Evolutionary conservation across 768 basidiomycete genomes (phyloP), one percentile per base, ranked within the genome.

Genomic region (Tricholoma sp.): DNA sequence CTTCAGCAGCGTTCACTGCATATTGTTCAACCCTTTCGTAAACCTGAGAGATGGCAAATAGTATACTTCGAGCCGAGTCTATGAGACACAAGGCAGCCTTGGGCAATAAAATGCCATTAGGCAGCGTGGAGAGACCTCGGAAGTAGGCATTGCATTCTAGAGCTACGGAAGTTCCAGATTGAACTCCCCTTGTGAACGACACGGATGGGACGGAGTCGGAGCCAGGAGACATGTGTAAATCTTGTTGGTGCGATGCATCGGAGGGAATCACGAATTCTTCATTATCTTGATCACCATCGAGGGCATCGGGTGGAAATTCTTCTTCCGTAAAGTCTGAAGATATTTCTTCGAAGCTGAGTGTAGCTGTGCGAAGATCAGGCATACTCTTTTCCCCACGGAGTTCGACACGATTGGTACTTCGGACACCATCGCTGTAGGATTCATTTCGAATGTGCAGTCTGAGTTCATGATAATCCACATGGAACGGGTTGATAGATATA

Each of bases 111-210:
- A 81, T 83, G 18, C 84, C 79, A 31, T 84, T 72, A 1, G 89
- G 88, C 4, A 93, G 74, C 31, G 86, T 84, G 2, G 93, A 94
- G 21, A 96, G 77, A n/a, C 94, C 85, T 35, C 88, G 87, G 74
- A 99, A 99, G 72, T 99, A 98, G 1, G 92, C 90, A 65, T 93
- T 89, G 21, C 91, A 84, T 66, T 95, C 91, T 3, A 83, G 80
- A 41, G 92, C 85, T 71, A 89, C 83, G 4, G 84, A 78, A 18
- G 83, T 81, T 3, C 80, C 74, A 1, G 77, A 70, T 43, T 74
- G 76, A 2, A 31, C 29, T 50, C 27, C 47, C 22, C 16, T 16
- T 49, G 27, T 29, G 24, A 47, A 5, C 46, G 46, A 29, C 47
- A 14, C n/a, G 56, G 65, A 56, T 57, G 66, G 56, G 56, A 59